Evolutionary conservation across 495 filamentous ascomycete species (phyloP).

Genomic region (Cenococcum geophilum): DNA sequence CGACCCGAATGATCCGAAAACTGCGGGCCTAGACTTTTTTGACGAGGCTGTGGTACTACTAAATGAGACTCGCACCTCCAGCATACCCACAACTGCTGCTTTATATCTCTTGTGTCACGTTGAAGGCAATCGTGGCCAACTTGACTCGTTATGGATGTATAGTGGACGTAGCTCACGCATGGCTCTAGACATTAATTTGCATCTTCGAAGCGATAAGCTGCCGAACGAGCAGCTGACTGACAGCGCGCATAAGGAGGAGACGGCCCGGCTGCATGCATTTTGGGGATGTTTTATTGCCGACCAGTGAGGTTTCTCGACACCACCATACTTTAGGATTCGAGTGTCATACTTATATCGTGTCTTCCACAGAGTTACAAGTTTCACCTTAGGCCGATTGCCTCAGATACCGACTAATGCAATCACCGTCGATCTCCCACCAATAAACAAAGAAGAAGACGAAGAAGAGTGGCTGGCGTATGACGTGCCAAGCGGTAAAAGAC

Average conservation of each 20-base stretch:
- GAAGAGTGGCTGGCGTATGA: conserved; percentile 14
- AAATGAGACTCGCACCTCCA: conserved; percentile 4
- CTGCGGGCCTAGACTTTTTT: conserved; percentile 15
- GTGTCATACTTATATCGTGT: neutral
- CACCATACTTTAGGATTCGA: neutral
- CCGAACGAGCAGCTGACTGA: conserved; percentile 1
- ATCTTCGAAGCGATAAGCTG: conserved; percentile 10
- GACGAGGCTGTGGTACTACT: conserved; percentile 11
- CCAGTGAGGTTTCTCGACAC: conserved; percentile 12
- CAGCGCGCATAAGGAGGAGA: conserved; percentile 5
- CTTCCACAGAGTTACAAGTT: conserved; percentile 17
- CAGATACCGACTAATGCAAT: conserved; percentile 16
- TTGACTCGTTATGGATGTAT: conserved; percentile 19
- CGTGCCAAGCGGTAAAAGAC: neutral
- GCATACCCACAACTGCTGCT: conserved; percentile 15
- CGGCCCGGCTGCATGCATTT: conserved; percentile 18
- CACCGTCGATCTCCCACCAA: conserved; percentile 21
- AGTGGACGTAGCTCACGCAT: conserved; percentile 18
- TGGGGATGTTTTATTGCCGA: conserved; percentile 27
- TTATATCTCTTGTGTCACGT: conserved; percentile 19
- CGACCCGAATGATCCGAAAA: conserved; percentile 8
- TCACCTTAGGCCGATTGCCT: conserved; percentile 21
- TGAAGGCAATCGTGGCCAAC: conserved; percentile 16
- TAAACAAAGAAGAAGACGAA: conserved; percentile 9
- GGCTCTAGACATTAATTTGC: conserved; percentile 19